Evolutionary conservation across 164 flowering plant species (phyloP), one percentile per base, ranked within the genome.

Genomic region (Dillenia turbinata): DNA sequence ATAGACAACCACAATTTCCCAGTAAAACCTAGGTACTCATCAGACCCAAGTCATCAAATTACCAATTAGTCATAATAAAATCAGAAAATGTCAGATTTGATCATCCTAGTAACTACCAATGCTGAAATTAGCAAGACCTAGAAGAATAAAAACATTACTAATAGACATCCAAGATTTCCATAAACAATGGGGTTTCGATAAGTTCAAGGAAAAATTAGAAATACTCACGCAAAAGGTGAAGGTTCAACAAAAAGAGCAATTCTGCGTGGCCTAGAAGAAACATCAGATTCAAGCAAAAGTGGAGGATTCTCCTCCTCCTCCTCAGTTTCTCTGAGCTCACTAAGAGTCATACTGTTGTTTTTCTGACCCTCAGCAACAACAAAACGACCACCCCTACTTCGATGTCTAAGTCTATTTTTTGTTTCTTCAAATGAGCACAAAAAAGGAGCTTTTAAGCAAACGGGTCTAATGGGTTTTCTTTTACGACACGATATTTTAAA

Each of bases 221-320:
- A 33, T n/a, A 78, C 96, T 86, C 76, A 94, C 98, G 96, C 78
- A 64, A 94, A 94, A n/a, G 98, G 98, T 33, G 98, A 94, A 61
- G 98, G 98, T 81, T 90, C 97, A n/a, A 94, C 96, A 64, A 94
- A 94, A 67, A 94, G 90, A 58, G 86, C 97, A 64, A 94, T 94
- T 1, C 98, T 83, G 9, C 95, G 75, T 53, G 96, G 97, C 70
- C 67, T 80, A 2, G 89, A 72, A 66, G 61, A 67, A 46, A 63
- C 73, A 57, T 81, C 87, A 2, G 72, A 33, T 48, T 83, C 83
- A 47, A 80, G 62, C 70, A 77, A 49, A 69, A 76, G 82, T 60
- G 87, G 81, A 49, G 79, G 80, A 12, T 59, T 71, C 47, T 79
- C 91, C 53, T 70, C 83, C 14, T 70, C 77, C 9, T 74, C 71